These are phyloP conservation scores for Penstemon eatonii DNA, from an alignment of 257 asterid species.

Conservation along the genomic window DNA sequence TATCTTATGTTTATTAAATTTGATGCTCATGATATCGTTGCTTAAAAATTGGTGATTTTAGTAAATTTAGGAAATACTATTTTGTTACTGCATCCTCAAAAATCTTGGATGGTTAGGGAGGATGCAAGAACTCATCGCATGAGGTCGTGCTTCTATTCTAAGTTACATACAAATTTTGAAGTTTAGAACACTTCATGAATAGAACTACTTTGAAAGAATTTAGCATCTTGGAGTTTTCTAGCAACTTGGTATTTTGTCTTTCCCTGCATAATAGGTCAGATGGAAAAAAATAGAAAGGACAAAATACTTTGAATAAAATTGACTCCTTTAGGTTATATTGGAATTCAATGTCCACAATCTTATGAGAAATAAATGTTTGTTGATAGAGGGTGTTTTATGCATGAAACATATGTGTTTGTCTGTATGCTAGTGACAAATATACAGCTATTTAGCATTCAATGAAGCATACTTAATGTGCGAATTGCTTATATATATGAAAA, in stretches of 20 bases:
- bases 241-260: not conserved
- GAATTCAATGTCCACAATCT: not conserved
- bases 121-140: not conserved
- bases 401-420: not conserved
- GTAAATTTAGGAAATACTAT: no score
- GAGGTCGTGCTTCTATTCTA: not conserved
- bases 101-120: not conserved
- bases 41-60: no score
- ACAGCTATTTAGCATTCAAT: not conserved
- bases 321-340: not conserved
- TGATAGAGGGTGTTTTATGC: not conserved
- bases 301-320: no score
- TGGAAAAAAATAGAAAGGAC: not conserved
- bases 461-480: not conserved
- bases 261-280: not conserved
- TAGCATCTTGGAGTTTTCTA: not conserved
- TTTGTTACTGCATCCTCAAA: not conserved
- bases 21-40: no score
- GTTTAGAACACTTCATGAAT: not conserved
- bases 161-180: not conserved
- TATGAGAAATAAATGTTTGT: no score
- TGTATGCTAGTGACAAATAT: not conserved
- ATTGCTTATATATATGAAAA: not conserved
- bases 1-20: no score
- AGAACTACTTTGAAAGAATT: not conserved